A percentile compares a stretch with the other conserved stretches of the same genome.
These are phyloP conservation scores for Toxicodendron radicans DNA, from an alignment of 345 rosid genomes.

Conservation along the genomic window DNA sequence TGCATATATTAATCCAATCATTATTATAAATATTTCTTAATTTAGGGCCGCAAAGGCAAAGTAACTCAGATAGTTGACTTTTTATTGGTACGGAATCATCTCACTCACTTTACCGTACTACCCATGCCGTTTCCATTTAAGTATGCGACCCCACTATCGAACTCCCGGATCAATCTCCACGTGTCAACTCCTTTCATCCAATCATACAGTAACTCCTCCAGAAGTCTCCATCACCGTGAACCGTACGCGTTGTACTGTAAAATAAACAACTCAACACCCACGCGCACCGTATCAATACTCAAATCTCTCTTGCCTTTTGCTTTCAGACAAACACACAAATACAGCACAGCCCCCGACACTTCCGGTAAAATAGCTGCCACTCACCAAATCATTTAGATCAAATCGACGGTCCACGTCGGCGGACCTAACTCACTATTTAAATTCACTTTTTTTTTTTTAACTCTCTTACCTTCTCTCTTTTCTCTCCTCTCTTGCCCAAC, in stretches of 20 bases:
- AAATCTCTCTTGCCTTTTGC: no score
- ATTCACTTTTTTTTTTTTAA: background rate
- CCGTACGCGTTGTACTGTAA: constrained; percentile 29
- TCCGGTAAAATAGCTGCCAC: constrained; percentile 24
- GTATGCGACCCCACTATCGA: background rate
- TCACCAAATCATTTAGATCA: constrained; percentile 15
- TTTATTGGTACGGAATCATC: no score
- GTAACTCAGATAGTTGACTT: no score
- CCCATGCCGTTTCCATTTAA: background rate
- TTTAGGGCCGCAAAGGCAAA: no score
- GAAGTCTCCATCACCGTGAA: constrained; percentile 20
- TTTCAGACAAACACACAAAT: constrained; percentile 17
- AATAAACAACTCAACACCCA: constrained; percentile 4
- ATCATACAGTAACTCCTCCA: no score
- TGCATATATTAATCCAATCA: no score
- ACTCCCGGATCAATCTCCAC: constrained; percentile 3
- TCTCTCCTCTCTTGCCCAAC: background rate
- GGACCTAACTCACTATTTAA: constrained; percentile 8
- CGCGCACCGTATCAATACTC: constrained; percentile 14
- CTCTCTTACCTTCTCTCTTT: background rate
- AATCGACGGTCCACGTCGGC: constrained; percentile 20
- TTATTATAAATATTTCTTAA: no score
- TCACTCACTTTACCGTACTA: background rate
- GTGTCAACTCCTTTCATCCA: background rate
- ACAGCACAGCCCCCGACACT: constrained; percentile 6